Evolutionary conservation across 805 yeast species (phyloP).

Genomic region (Scheffersomyces coipomensis): DNA sequence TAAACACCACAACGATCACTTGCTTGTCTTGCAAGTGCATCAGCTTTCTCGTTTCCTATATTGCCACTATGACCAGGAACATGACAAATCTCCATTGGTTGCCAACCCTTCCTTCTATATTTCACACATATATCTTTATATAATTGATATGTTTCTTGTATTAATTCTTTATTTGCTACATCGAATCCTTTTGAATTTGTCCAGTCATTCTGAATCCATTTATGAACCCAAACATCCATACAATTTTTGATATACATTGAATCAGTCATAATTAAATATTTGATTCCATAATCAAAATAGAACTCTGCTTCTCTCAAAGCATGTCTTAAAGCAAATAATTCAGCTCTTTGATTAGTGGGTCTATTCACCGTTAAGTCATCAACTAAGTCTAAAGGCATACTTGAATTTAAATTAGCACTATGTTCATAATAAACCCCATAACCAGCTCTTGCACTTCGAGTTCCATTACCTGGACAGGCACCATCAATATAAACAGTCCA

Average conservation of each 20-base stretch:
- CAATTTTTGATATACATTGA: conserved; percentile 64
- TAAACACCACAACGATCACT: no score
- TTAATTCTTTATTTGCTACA: conserved; percentile 55
- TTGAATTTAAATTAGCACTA: conserved; percentile 50
- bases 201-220: conserved; percentile 63
- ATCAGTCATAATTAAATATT: conserved; percentile 6
- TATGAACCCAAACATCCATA: conserved; percentile 53
- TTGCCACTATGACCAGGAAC: conserved; percentile 73
- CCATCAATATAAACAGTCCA: conserved; percentile 84
- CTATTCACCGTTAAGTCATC: conserved; percentile 10
- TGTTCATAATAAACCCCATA: conserved; percentile 73
- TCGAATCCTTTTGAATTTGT: conserved; percentile 37
- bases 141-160: no score
- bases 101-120: conserved; percentile 33
- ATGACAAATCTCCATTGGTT: conserved; percentile 49
- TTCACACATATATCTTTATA: no score
- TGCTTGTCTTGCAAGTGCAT: conserved; percentile 75
- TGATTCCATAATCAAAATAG: no score
- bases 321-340: conserved; percentile 60
- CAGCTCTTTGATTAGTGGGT: conserved; percentile 83
- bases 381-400: conserved; percentile 44
- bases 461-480: conserved; percentile 64
- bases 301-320: conserved; percentile 55
- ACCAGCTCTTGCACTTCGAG: conserved; percentile 47
- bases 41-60: conserved; percentile 76